phyloP scores from a whole-genome alignment of 768 basidiomycete genomes.

The Hortiboletus campestris region DNA sequence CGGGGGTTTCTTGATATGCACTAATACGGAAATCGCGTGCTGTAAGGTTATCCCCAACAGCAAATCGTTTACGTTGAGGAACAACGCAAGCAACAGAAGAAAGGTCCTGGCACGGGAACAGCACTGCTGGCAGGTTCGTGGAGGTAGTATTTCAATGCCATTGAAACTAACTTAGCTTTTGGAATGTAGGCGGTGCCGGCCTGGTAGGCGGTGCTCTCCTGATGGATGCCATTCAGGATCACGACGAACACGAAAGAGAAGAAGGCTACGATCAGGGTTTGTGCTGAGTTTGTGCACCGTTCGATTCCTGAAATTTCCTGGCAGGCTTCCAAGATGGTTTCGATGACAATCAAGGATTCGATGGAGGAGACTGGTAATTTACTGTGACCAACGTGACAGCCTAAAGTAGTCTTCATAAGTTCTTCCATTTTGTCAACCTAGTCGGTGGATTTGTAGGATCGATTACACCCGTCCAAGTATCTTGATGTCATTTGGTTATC shows the following conservation, averaged over 20 bases:
- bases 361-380: conserved; percentile 11
- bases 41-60: conserved; percentile 31
- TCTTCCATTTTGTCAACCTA: background rate
- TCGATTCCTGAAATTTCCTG: conserved; percentile 8
- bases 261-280: conserved; percentile 37
- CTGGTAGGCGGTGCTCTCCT: conserved; percentile 63
- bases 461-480: conserved; percentile 3
- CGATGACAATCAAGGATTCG: conserved; percentile 3
- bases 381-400: background rate
- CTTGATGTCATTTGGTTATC: background rate
- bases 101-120: conserved; percentile 51
- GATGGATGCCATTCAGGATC: conserved; percentile 47
- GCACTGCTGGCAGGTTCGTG: conserved; percentile 44
- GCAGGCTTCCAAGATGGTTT: conserved; percentile 34
- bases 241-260: conserved; percentile 34
- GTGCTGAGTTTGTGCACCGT: conserved; percentile 2
- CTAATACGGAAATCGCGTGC: conserved; percentile 1
- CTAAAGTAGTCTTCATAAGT: background rate
- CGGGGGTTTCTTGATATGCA: background rate
- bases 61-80: conserved; percentile 38
- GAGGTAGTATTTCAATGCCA: background rate
- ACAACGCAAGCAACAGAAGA: conserved; percentile 37
- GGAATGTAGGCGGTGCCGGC: conserved; percentile 52
- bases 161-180: conserved; percentile 1
- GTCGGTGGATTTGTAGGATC: conserved; percentile 17